Evolutionary conservation across 352 stramenopile species (phyloP).

Genomic region (Phytophthora crassamura): DNA sequence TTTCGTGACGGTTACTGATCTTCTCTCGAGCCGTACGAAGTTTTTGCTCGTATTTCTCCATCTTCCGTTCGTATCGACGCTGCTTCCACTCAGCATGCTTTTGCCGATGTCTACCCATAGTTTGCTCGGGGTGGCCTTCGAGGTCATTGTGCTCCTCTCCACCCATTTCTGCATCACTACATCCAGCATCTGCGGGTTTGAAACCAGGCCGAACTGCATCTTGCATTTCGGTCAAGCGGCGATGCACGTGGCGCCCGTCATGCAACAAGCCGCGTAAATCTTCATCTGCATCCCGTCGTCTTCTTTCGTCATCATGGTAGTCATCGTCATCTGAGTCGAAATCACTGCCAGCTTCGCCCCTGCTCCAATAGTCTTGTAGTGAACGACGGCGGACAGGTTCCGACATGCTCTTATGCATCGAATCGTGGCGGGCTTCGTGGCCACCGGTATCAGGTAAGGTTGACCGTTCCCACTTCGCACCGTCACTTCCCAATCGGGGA

Average conservation of each 20-base stretch:
- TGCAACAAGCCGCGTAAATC: constrained; percentile 1
- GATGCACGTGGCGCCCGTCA: constrained; percentile 7
- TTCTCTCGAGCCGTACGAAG: constrained; percentile 27
- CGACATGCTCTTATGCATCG: constrained; percentile 34
- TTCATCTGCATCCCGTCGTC: not conserved
- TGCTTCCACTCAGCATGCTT: constrained; percentile 29
- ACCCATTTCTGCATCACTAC: constrained; percentile 7
- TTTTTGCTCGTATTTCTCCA: constrained; percentile 35
- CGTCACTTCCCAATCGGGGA: constrained; percentile 17
- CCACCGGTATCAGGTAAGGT: not conserved
- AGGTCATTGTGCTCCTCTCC: not conserved
- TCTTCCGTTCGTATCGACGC: constrained; percentile 25
- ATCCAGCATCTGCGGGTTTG: not conserved
- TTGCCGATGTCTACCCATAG: constrained; percentile 4
- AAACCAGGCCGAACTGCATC: not conserved
- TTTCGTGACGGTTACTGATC: constrained; percentile 1
- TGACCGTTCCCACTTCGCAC: constrained; percentile 13
- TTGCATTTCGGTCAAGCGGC: constrained; percentile 12
- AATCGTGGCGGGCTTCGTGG: constrained; percentile 4
- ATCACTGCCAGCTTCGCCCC: not conserved
- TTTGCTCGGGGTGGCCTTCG: not conserved
- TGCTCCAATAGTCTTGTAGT: constrained; percentile 5
- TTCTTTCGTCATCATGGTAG: not conserved
- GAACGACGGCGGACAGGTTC: constrained; percentile 16
- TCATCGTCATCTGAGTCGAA: constrained; percentile 25